Base-by-base conservation (phyloP, 2,329 filamentous ascomycete genomes). In the Chaetomiaceae sp. region DNA sequence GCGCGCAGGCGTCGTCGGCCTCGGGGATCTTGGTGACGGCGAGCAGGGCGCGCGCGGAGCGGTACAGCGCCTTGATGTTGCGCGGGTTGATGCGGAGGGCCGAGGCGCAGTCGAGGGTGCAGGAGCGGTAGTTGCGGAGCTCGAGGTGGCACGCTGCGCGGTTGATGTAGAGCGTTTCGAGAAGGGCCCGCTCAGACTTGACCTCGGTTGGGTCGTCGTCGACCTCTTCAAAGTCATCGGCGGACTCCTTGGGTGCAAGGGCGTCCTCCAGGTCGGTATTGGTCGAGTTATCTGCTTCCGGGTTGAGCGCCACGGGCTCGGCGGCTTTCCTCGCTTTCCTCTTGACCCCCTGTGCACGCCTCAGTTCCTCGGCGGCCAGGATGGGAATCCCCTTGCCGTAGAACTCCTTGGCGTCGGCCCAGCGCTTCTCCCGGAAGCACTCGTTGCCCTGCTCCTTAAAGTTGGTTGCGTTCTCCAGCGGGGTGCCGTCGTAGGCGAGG, bases 371-470 rank as follows among this genome's bases (percentile, higher is more conserved):
- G 5, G 73, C 73, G 10, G 77, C 75, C 16, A 96, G 70, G 6
- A 95, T 80, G 10, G 81, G 73, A 46, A 96, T 76, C n/a, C 85
- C 91, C 71, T 95, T 93, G 25, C 79, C 81, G 67, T 99, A 99
- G 67, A 91, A 96, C 67, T 96, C 90, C 65, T 86, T 85, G 4
- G 91, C 93, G 67, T 97, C 90, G 21, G 69, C 74, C 82, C 86
- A 96, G 42, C 81, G 76, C 67, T 83, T 84, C 49, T 76, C 76
- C 60, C 79, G 77, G 65, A 95, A 95, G 63, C 81, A 84, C 62
- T 97, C 92, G 66, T 99, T 99, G 30, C 93, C 93, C 59, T 89
- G 87, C 65, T 92, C 86, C 62, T 93, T 89, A 73, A 96, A 96
- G 58, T 89, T 89, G 39, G 79, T 72, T 17, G 84, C 87, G 55